Conservation (phyloP, 441 rosid species). For the Pelargonium exstipulatum region DNA sequence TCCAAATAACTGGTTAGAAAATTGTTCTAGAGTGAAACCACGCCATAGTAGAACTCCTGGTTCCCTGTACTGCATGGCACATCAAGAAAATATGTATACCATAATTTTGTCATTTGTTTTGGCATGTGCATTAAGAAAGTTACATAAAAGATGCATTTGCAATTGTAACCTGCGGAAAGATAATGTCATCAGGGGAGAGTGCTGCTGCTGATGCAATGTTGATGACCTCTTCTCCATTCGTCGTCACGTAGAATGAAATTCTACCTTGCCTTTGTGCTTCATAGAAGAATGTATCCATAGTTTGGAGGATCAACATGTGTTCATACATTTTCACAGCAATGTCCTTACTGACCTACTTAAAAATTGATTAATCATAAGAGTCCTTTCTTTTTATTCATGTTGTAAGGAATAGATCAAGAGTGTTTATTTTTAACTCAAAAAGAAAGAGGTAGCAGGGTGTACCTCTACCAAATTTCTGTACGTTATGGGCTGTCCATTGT, state of each 20-base stretch:
- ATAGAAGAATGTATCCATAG: slow-evolving; percentile 58
- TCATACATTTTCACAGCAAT: slow-evolving; percentile 53
- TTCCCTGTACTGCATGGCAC: slow-evolving; percentile 53
- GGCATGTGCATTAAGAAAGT: background rate
- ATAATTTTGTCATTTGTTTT: background rate
- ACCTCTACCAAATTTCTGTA: slow-evolving; percentile 38
- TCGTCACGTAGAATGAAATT: slow-evolving; percentile 56
- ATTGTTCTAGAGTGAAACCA: slow-evolving; percentile 62
- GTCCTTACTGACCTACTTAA: slow-evolving; percentile 46
- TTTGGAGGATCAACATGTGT: slow-evolving; percentile 61
- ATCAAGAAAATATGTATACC: background rate
- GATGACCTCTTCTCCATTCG: slow-evolving; percentile 68
- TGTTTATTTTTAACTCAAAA: too few relatives aligned
- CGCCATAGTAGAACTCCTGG: slow-evolving; percentile 70
- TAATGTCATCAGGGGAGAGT: slow-evolving; percentile 43
- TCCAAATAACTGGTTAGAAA: slow-evolving; percentile 60
- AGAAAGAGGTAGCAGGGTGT: slow-evolving; percentile 2
- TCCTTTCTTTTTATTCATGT: background rate
- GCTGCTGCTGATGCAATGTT: slow-evolving; percentile 76
- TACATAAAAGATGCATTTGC: too few relatives aligned
- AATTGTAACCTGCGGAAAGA: slow-evolving; percentile 55
- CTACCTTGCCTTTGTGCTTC: slow-evolving; percentile 85
- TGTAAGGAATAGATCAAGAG: too few relatives aligned
- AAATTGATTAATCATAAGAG: background rate
- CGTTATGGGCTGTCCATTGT: slow-evolving; percentile 33